phyloP scores from a whole-genome alignment of 2,329 filamentous ascomycete species.

The Trichoderma sp. region DNA sequence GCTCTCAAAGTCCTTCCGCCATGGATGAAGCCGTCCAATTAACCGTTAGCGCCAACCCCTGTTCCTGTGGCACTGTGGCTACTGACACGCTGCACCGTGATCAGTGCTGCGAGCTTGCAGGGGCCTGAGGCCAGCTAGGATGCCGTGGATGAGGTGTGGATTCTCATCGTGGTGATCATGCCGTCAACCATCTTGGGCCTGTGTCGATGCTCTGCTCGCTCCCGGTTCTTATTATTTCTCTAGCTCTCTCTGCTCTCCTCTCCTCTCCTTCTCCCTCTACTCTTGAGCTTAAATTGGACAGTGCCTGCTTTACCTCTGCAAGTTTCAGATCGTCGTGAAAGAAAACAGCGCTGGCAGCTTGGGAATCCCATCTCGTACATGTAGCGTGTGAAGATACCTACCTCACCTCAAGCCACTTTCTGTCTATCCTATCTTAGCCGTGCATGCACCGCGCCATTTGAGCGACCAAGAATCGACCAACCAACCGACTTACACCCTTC shows the following conservation, averaged over 20 bases:
- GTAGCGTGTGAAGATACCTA: constrained; percentile 5
- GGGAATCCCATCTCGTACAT: not conserved
- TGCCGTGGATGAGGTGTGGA: constrained; percentile 10
- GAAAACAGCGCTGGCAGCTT: not conserved
- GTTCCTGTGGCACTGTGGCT: constrained; percentile 8
- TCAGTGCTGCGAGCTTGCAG: constrained; percentile 15
- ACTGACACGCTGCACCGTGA: constrained; percentile 4
- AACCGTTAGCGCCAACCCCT: constrained; percentile 17
- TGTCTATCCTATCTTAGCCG: constrained; percentile 14
- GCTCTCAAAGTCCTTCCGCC: not conserved
- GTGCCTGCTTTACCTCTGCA: not conserved
- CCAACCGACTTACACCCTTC: constrained; percentile 25
- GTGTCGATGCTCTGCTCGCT: not conserved
- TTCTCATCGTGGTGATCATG: constrained; percentile 12
- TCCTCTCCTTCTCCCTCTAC: not conserved
- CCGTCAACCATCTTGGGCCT: constrained; percentile 16
- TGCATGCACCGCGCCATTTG: constrained; percentile 15
- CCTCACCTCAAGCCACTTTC: constrained; percentile 10
- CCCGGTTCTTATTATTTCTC: not conserved
- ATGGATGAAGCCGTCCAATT: constrained; percentile 8
- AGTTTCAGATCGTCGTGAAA: not conserved
- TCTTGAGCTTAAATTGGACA: not conserved
- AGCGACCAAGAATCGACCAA: constrained; percentile 12
- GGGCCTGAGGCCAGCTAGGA: not conserved
- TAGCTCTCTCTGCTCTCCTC: not conserved